Percentiles rank a stretch among this genome's conserved stretches.
These are phyloP conservation scores for Kodamaea laetipori DNA, from an alignment of 805 yeast species.

Conservation along the genomic window DNA sequence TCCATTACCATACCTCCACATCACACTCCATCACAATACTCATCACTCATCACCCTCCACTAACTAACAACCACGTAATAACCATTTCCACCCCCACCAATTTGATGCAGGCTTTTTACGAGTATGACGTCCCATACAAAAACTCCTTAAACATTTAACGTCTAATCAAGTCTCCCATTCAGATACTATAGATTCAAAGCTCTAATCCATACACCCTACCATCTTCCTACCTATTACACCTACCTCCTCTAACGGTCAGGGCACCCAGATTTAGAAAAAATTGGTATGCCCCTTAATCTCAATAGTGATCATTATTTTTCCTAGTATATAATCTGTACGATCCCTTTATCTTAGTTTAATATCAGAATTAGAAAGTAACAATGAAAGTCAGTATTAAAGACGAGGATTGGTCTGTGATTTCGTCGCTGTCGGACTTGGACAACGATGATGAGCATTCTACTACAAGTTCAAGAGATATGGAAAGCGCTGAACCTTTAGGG, in stretches of 20 bases:
- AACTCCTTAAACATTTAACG: no score
- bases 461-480: constrained; percentile 2
- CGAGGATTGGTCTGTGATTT: constrained; percentile 49
- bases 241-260: no score
- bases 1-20: no score
- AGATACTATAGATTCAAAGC: no score
- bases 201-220: no score
- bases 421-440: constrained; percentile 43
- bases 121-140: no score
- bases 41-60: no score
- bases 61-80: no score
- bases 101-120: no score
- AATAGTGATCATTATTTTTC: constrained; percentile 9
- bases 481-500: not conserved
- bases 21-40: no score
- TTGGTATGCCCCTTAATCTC: constrained; percentile 5
- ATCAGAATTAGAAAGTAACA: not conserved
- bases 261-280: not conserved
- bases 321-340: not conserved
- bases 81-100: no score
- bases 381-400: constrained; percentile 22
- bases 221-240: not conserved
- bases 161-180: no score
- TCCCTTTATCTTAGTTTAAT: not conserved
- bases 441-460: constrained; percentile 13